phyloP scores from a whole-genome alignment of 148 eudicot genomes.

The Silene uniflora region DNA sequence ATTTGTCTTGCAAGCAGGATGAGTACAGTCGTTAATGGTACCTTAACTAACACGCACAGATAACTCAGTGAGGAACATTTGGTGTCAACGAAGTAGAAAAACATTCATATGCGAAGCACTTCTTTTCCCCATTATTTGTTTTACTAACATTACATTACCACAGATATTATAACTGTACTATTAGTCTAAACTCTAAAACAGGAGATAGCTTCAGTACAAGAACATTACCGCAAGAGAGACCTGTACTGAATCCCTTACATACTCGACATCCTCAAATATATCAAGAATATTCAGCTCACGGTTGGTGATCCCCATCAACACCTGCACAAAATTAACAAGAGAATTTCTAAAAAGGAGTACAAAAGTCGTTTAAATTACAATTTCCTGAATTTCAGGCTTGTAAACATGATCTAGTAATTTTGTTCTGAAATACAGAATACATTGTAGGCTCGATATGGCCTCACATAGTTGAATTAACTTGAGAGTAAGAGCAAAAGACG shows the following conservation, averaged over 20 bases:
- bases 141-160: no score
- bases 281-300: conserved; percentile 55
- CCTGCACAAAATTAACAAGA: conserved; percentile 31
- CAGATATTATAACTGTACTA: background rate
- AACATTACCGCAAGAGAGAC: conserved; percentile 37
- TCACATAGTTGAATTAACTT: background rate
- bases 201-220: background rate
- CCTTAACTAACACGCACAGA: background rate
- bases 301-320: conserved; percentile 43
- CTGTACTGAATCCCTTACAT: conserved; percentile 47
- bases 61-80: no score
- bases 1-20: background rate
- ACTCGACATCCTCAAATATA: conserved; percentile 63
- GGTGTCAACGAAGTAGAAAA: background rate
- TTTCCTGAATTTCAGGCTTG: no score
- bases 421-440: background rate
- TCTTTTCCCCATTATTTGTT: background rate
- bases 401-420: background rate
- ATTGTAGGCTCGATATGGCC: background rate
- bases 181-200: background rate
- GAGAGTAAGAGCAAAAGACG: background rate
- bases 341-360: background rate
- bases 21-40: no score
- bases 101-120: background rate
- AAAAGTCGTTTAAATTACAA: no score